These are phyloP conservation scores for Trichoderma sp. DNA, from an alignment of 2,329 filamentous ascomycete species.

Conservation along the genomic window DNA sequence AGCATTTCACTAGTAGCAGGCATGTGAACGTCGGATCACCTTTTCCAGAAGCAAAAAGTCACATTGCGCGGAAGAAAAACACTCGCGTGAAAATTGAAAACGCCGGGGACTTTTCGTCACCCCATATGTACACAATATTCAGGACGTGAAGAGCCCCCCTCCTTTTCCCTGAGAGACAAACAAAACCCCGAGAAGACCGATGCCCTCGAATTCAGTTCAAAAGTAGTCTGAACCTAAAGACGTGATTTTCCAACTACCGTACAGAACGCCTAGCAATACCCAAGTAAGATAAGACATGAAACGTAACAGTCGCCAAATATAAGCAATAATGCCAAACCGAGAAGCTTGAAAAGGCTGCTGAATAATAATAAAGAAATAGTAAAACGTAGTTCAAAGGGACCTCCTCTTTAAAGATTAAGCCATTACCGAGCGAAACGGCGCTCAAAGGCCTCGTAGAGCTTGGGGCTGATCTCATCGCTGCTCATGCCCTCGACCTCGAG, in stretches of 20 bases:
- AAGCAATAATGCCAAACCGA: slow-evolving; percentile 10
- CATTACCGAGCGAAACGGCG: slow-evolving; percentile 59
- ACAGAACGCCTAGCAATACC: slow-evolving; percentile 29
- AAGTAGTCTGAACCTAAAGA: background rate
- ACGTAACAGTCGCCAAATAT: slow-evolving; percentile 8
- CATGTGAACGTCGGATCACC: slow-evolving; percentile 20
- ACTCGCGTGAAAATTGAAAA: background rate
- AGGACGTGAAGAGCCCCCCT: background rate
- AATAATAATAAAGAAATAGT: background rate
- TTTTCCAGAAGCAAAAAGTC: background rate
- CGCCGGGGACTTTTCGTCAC: slow-evolving; percentile 25
- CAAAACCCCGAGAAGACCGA: background rate
- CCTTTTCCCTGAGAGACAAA: background rate
- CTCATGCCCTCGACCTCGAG: slow-evolving; percentile 86
- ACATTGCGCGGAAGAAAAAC: background rate
- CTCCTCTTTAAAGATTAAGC: background rate
- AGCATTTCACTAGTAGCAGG: background rate
- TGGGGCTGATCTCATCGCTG: slow-evolving; percentile 94
- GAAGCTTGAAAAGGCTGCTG: slow-evolving; percentile 1
- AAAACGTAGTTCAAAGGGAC: background rate
- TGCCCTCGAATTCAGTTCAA: background rate
- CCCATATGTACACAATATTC: slow-evolving; percentile 15
- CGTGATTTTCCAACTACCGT: slow-evolving; percentile 14
- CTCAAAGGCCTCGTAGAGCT: slow-evolving; percentile 81
- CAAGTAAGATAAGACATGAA: background rate